A percentile compares a stretch with the other conserved stretches of the same genome.
phyloP scores from a whole-genome alignment of 164 flowering plant species.

The Amborella trichopoda region DNA sequence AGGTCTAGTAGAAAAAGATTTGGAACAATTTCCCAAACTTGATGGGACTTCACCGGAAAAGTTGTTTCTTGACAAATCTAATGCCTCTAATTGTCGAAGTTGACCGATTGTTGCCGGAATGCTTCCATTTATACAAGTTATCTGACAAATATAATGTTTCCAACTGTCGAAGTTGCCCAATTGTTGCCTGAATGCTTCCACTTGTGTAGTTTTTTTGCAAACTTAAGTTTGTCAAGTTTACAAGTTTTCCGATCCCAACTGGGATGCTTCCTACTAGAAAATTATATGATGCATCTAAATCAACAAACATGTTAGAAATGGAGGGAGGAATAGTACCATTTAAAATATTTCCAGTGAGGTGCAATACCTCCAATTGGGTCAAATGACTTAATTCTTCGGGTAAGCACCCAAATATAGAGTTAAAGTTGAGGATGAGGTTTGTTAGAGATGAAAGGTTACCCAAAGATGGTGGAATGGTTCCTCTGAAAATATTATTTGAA shows the following conservation, averaged over 20 bases:
- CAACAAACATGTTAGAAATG: not conserved
- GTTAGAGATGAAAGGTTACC: slow-evolving; percentile 6
- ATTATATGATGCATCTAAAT: not conserved
- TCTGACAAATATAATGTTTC: slow-evolving; percentile 4
- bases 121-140: too few species aligned
- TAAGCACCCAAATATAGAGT: not conserved
- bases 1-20: too few species aligned
- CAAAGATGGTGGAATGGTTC: slow-evolving; percentile 14
- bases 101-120: slow-evolving; percentile 6
- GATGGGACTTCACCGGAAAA: slow-evolving; percentile 20
- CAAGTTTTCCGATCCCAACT: slow-evolving; percentile 14
- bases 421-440: not conserved
- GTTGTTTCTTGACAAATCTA: slow-evolving; percentile 11
- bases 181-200: not conserved
- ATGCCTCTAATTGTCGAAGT: slow-evolving; percentile 9
- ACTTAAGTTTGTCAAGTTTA: slow-evolving; percentile 2
- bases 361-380: not conserved
- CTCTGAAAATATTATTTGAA: slow-evolving; percentile 4
- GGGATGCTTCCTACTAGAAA: slow-evolving; percentile 11
- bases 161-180: slow-evolving; percentile 17
- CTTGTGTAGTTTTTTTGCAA: slow-evolving; percentile 2
- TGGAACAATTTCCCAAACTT: slow-evolving; percentile 13
- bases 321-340: slow-evolving; percentile 1
- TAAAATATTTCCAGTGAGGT: not conserved
- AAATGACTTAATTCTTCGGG: not conserved